Base-by-base conservation (phyloP, 495 filamentous ascomycete genomes). In the Penicillium waksmanii region DNA sequence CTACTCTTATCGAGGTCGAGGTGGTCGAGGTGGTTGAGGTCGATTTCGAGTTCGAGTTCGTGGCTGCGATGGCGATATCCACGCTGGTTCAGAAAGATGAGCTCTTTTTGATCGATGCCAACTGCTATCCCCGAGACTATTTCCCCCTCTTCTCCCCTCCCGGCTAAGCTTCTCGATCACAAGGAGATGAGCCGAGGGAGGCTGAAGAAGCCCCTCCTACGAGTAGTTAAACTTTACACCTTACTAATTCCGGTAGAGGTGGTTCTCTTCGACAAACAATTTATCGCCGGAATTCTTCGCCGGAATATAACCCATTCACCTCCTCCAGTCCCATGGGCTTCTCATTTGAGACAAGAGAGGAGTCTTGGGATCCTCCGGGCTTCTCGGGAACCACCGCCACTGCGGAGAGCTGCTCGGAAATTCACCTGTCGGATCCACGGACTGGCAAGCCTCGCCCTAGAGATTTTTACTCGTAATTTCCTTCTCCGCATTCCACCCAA, bases 101-200 rank as follows among this genome's bases (percentile, higher is more conserved):
- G 36, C 15, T n/a, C 15, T 38, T 38, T n/a, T 12, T 9, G 21
- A 27, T 44, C 15, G 17, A 44, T 18, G 15, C 42, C 17, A 18
- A 44, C 42, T 12, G 36, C 36, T 31, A 31, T 8, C 3, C 27
- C 8, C 27, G 27, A 38, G n/a, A 44, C 13, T n/a, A 44, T 44
- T n/a, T 13, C 13, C 42, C 42, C 42, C 8, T 19, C 17, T 19
- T 9, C 10, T 38, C 36, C 12, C 36, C 15, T 11, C 42, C 15
- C 58, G 51, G 51, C 55, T 49, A 64, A 64, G 61, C 61, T 64
- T 64, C 53, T 43, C 49, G 55, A 65, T 65, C 63, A 65, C 63
- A 65, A 58, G 63, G 58, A 61, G 61, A 55, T 49, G 62, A 55
- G 55, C 59, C 63, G 59, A 66, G 58, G 63, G 59, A 66, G 59